Percentiles rank a stretch among this genome's conserved stretches.
Conservation (phyloP, 2,329 filamentous ascomycete genomes). For the Paraphaeosphaeria minitans region DNA sequence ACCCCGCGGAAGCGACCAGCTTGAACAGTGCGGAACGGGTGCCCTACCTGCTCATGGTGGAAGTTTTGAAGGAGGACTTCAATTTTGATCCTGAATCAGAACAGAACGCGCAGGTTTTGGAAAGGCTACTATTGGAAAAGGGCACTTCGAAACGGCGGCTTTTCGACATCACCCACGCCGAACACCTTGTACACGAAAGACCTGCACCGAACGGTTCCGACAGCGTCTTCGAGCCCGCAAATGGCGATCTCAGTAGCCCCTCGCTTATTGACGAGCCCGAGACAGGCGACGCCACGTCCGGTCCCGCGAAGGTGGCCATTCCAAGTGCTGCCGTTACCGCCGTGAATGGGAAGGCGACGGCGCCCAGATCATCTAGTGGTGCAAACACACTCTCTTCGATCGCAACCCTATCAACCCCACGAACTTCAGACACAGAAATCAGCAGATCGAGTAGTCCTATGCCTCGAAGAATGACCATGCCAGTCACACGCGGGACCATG, state of each 20-base stretch:
- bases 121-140: slow-evolving; percentile 69
- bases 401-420: slow-evolving; percentile 67
- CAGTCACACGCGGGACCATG: slow-evolving; percentile 58
- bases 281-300: slow-evolving; percentile 48
- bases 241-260: slow-evolving; percentile 77
- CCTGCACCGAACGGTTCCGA: slow-evolving; percentile 58
- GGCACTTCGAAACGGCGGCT: slow-evolving; percentile 59
- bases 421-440: slow-evolving; percentile 70
- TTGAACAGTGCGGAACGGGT: slow-evolving; percentile 87
- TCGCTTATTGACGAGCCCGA: slow-evolving; percentile 66
- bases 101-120: slow-evolving; percentile 71
- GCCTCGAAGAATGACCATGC: slow-evolving; percentile 65
- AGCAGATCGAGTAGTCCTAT: slow-evolving; percentile 73
- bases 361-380: slow-evolving; percentile 65
- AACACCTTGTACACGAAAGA: slow-evolving; percentile 54
- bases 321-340: slow-evolving; percentile 22
- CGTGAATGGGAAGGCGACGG: slow-evolving; percentile 29
- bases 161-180: slow-evolving; percentile 66
- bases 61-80: slow-evolving; percentile 81
- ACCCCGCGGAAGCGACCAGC: slow-evolving; percentile 82
- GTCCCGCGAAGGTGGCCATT: slow-evolving; percentile 37
- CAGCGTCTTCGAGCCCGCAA: slow-evolving; percentile 83
- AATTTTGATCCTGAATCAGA: slow-evolving; percentile 76
- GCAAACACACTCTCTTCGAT: slow-evolving; percentile 64
- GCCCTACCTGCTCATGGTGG: slow-evolving; percentile 83